Evolutionary conservation across 306 rosid genomes (phyloP), one percentile per base, ranked within the genome.

Genomic region (Quercus mongolica): DNA sequence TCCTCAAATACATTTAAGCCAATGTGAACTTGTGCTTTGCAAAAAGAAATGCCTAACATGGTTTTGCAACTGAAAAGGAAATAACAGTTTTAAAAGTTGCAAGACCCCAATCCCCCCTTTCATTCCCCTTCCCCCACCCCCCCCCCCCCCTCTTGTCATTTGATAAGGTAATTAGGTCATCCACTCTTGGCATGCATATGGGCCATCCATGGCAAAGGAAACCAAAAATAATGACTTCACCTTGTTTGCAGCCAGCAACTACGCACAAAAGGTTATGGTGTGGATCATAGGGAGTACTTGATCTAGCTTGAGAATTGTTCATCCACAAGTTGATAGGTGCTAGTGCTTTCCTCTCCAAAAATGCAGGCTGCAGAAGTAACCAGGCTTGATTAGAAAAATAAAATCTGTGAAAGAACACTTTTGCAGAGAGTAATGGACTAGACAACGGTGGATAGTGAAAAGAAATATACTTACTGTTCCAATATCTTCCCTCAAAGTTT

Each of bases 251-350:
- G 83, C 99, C 99, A 86, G 93, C 86, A 85, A 96, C 93, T 77
- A 91, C 35, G 80, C 97, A 91, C 62, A 96, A 90, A 87, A 96
- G 89, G 79, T 93, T 96, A 76, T 93, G 94, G 85, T 91, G 93
- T 35, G 99, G 99, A 85, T 96, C 98, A 86, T 96, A 96, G 85
- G 90, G 99, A 73, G 98, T 85, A 83, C 98, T 96, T 76, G 98
- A 96, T 88, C 97, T 91, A 75, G 94, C 88, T 62, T 82, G 84
- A 74, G 92, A 85, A 82, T 80, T 90, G 92, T 93, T 91, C 99
- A 96, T 91, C 99, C 99, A 96, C 79, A 96, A 86, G 86, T 93
- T 96, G 80, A 89, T 78, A 35, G 96, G 88, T 76, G 89, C 86
- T 79, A 93, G 20, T 69, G 58, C 84, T 86, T 88, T 96, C 25